Base-by-base conservation (phyloP, 306 rosid species). In the Spatholobus suberectus region DNA sequence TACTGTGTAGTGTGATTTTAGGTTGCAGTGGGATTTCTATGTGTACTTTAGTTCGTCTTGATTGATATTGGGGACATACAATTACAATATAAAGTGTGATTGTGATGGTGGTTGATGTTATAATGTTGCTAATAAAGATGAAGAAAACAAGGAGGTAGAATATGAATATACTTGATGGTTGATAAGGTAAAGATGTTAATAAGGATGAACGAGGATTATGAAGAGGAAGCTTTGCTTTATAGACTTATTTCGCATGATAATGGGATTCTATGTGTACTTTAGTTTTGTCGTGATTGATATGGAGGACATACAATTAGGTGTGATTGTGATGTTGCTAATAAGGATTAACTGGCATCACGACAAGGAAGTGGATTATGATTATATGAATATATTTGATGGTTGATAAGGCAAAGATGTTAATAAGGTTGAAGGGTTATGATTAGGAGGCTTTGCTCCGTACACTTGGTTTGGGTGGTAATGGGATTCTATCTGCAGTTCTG, bases 341-440 rank as follows among this genome's bases (percentile, higher is more conserved):
- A 47, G 55, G 62, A 54, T 43, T 62, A 41, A 27, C 21, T 6
- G 3, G 2, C 32, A 29, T 29, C 32, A 26, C n/a, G 32, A 10
- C 43, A 61, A 65, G 34, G 67, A 71, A 71, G 70, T 59, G 35
- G 57, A 52, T n/a, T n/a, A n/a, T n/a, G n/a, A n/a, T n/a, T n/a
- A 14, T 52, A n/a, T 52, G 69, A 37, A 8, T 8, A 41, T 10
- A 13, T 13, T 58, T 58, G 72, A 70, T 55, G 4, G 40, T 55
- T 40, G 59, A 52, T 68, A 18, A 54, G 54, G 7, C 37, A 21
- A 68, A 38, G 65, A 32, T 52, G 69, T 55, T 52, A 68, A 55
- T 80, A 40, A 41, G 59, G 44, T 15, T 32, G 70, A 63, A n/a
- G 13, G 43, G 14, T 63, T 63, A 15, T 14, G 15, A 62, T 29